Conservation (phyloP, 2,329 filamentous ascomycete genomes). For the Furcasterigmium sp. region DNA sequence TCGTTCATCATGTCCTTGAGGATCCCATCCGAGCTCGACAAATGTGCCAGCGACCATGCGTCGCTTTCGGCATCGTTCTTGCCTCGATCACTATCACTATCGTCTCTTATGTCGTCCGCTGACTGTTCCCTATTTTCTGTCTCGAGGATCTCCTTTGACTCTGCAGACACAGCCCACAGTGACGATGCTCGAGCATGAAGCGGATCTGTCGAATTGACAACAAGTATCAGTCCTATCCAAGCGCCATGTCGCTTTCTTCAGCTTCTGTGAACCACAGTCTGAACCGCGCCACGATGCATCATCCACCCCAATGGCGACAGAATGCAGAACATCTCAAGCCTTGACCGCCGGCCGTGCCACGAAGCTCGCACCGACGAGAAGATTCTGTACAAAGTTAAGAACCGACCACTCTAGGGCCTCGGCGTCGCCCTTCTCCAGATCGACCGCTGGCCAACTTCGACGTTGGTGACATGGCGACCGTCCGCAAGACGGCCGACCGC, state of each 20-base stretch:
- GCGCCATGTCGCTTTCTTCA: conserved; percentile 1
- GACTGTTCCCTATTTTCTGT: neutral
- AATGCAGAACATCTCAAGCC: neutral
- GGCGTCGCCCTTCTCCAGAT: conserved; percentile 21
- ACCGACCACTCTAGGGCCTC: conserved; percentile 18
- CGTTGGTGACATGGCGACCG: conserved; percentile 12
- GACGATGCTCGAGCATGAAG: neutral
- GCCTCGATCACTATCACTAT: neutral
- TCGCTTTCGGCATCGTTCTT: neutral
- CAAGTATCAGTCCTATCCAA: neutral
- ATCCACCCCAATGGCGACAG: neutral
- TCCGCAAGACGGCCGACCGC: conserved; percentile 12
- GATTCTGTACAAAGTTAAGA: conserved; percentile 14
- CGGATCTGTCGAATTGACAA: neutral
- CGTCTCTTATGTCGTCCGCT: neutral
- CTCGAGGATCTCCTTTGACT: neutral
- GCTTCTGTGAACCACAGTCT: too few species aligned
- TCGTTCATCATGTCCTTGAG: neutral
- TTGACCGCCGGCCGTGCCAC: neutral
- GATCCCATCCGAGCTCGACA: neutral
- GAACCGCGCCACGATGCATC: neutral
- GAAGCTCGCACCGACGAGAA: conserved; percentile 1
- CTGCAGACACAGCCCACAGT: neutral
- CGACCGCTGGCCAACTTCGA: conserved; percentile 12
- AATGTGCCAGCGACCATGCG: neutral